Percentiles rank a stretch among this genome's conserved stretches.
Conservation (phyloP, 345 rosid genomes). For the Salix koriyanagi region DNA sequence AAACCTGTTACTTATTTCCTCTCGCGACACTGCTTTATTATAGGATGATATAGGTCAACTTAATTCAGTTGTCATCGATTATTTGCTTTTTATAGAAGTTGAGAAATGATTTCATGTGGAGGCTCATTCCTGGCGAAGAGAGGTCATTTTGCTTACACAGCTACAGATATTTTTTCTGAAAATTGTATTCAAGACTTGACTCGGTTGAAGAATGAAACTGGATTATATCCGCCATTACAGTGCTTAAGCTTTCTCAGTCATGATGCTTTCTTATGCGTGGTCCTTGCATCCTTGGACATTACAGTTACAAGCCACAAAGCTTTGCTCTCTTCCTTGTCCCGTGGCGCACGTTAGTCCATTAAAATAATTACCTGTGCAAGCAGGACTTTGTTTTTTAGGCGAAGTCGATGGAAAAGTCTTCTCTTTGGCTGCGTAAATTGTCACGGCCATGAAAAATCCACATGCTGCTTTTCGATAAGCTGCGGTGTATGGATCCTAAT, state of each 20-base stretch:
- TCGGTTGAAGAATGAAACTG: conserved; percentile 5
- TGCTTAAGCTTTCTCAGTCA: background rate
- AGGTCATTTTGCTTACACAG: conserved; percentile 11
- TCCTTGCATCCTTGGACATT: background rate
- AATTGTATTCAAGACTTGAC: conserved; percentile 2
- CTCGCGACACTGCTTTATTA: background rate
- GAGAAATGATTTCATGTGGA: conserved; percentile 12
- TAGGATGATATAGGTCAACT: conserved; percentile 4
- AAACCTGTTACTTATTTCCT: background rate
- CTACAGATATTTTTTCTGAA: background rate
- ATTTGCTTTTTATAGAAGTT: background rate
- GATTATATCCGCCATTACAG: background rate
- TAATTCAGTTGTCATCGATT: background rate
- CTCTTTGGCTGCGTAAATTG: background rate
- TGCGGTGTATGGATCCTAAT: background rate
- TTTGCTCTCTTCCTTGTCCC: conserved; percentile 36
- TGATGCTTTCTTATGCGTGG: background rate
- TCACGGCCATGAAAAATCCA: background rate
- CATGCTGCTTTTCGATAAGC: background rate
- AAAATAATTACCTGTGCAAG: conserved; percentile 13
- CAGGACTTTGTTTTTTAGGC: background rate
- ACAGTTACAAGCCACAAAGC: background rate
- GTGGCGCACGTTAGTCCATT: conserved; percentile 66
- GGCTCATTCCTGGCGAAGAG: conserved; percentile 6
- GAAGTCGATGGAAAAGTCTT: background rate